Conservation (phyloP, 495 filamentous ascomycete species). For the Podospora pseudoanserina region DNA sequence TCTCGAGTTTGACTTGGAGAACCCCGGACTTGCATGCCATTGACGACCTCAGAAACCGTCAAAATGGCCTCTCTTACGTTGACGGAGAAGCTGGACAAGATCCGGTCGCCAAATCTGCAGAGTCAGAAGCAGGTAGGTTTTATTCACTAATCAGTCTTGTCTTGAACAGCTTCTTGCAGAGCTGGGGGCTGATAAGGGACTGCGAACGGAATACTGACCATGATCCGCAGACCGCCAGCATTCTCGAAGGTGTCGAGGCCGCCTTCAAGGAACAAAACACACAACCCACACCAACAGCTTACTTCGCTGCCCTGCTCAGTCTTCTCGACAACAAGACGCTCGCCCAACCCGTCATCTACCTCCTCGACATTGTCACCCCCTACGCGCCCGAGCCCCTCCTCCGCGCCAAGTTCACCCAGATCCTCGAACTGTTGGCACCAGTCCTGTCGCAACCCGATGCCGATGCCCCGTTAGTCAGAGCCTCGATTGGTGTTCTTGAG, state of each 20-base stretch:
- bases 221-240: conserved; percentile 66
- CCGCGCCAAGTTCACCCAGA: conserved; percentile 88
- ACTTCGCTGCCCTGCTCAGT: conserved; percentile 93
- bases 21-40: conserved; percentile 21
- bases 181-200: neutral
- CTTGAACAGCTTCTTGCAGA: neutral
- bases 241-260: conserved; percentile 87
- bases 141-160: neutral
- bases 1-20: conserved; percentile 22
- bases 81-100: conserved; percentile 89
- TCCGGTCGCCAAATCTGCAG: conserved; percentile 91
- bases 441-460: conserved; percentile 74
- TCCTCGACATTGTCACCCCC: conserved; percentile 85
- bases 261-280: conserved; percentile 83
- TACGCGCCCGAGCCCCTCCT: conserved; percentile 80
- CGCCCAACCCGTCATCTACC: conserved; percentile 85
- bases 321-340: conserved; percentile 84
- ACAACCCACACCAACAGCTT: conserved; percentile 78
- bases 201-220: conserved; percentile 13
- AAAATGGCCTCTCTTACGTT: conserved; percentile 61
- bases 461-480: conserved; percentile 79
- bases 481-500: conserved; percentile 92
- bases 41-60: conserved; percentile 19
- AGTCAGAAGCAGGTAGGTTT: conserved; percentile 82
- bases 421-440: conserved; percentile 80